Evolutionary conservation across 2,329 filamentous ascomycete species (phyloP), one percentile per base, ranked within the genome.

Genomic region (Aspergillus novofumigatus): DNA sequence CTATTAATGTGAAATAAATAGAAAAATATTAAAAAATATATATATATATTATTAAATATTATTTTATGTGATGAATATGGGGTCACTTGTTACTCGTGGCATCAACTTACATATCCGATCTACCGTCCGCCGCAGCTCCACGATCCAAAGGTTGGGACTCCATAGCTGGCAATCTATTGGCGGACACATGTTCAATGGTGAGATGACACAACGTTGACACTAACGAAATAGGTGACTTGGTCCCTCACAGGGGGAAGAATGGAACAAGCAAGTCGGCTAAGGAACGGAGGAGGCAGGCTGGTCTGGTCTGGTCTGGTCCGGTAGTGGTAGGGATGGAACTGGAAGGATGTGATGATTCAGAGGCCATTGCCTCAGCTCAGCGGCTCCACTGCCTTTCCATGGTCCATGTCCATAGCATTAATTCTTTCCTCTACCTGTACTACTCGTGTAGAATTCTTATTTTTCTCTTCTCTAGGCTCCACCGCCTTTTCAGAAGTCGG

Each of bases 181-280:
- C 26, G 55, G 47, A 50, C 53, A 68, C 67, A 71, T 70, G 66
- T 64, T 69, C 65, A 65, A 61, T 69, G 67, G 62, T 65, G 65
- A 64, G 64, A 70, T 72, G 69, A 71, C 71, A 73, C 70, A 68
- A 72, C 69, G 68, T 72, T 73, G 69, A 72, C 69, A 70, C 67
- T 67, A 69, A 66, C 62, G 62, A 69, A 69, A 65, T 50, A 59
- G 65, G 67, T 60, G 14, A 38, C 32, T 60, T 68, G 66, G 63
- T 49, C 42, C 42, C 42, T 23, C 28, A 52, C 20, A 52, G 50
- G 56, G 56, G 58, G 52, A 53, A 51, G 21, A 41, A 49, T 55
- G 55, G 47, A 53, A 51, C 58, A 59, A 53, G 54, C 55, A 53
- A 55, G 51, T 58, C 57, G 53, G 51, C 59, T 59, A 47, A 42